phyloP scores from a whole-genome alignment of 257 asterid genomes.

The Oldenlandia corymbosa region DNA sequence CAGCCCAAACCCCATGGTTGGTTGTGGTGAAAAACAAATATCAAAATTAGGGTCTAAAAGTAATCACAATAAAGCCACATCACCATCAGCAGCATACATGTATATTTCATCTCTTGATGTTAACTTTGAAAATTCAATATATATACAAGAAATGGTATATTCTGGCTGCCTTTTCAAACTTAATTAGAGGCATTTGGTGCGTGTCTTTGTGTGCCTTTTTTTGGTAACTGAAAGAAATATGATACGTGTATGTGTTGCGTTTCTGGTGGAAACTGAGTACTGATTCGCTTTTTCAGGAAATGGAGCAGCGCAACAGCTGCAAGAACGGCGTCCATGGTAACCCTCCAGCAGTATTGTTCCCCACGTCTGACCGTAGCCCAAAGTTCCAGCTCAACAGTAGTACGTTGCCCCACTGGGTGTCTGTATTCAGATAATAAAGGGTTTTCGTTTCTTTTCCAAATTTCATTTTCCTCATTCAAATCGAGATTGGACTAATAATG shows the following conservation, averaged over 20 bases:
- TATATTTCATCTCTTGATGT: background rate
- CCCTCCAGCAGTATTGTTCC: slow-evolving; percentile 8
- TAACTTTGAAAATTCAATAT: background rate
- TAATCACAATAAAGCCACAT: too few species aligned
- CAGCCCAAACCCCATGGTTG: slow-evolving; percentile 16
- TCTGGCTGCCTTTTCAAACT: slow-evolving; percentile 1
- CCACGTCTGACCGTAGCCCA: slow-evolving; percentile 15
- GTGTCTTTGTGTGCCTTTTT: slow-evolving; percentile 5
- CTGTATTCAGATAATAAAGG: too few species aligned
- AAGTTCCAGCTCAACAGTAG: slow-evolving; percentile 15
- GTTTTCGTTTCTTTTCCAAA: too few species aligned
- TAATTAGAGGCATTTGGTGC: background rate
- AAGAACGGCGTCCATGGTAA: slow-evolving; percentile 20
- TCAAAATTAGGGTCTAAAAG: too few species aligned
- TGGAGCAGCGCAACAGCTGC: slow-evolving; percentile 16
- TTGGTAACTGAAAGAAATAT: background rate
- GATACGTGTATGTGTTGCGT: background rate
- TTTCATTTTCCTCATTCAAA: too few species aligned
- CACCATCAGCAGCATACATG: background rate
- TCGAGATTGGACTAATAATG: too few species aligned
- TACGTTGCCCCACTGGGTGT: slow-evolving; percentile 5
- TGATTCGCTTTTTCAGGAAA: slow-evolving; percentile 23
- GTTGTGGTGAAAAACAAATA: background rate
- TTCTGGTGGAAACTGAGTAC: slow-evolving; percentile 6
- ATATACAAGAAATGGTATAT: background rate